Percentiles rank a stretch among this genome's conserved stretches.
Evolutionary conservation across 495 filamentous ascomycete species (phyloP).

Genomic region (Eremomyces bilateralis): DNA sequence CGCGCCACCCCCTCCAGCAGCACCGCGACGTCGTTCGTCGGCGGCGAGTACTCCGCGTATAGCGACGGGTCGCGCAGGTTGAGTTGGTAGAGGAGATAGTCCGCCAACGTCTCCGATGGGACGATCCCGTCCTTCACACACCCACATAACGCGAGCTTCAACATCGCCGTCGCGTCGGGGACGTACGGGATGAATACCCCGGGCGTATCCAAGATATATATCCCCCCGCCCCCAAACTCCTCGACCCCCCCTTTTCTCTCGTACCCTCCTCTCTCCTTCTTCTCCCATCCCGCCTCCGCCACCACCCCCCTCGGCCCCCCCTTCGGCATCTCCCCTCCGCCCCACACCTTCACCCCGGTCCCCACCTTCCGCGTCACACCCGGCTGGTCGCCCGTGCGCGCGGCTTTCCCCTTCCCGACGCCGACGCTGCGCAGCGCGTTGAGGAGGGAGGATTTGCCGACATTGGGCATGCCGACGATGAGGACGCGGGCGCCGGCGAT

Average conservation of each 20-base stretch:
- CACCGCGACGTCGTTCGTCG: constrained; percentile 61
- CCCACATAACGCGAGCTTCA: constrained; percentile 76
- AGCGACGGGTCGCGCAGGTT: constrained; percentile 36
- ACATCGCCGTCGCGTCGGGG: constrained; percentile 61
- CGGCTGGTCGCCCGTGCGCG: constrained; percentile 64
- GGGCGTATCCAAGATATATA: constrained; percentile 53
- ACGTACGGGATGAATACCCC: constrained; percentile 92
- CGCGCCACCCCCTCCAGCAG: constrained; percentile 46
- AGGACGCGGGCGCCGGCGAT: constrained; percentile 55
- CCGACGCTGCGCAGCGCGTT: constrained; percentile 60
- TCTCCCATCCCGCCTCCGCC: constrained; percentile 68
- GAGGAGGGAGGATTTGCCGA: constrained; percentile 76
- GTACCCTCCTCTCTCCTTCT: constrained; percentile 62
- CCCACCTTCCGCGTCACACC: constrained; percentile 75
- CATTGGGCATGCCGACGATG: constrained; percentile 94
- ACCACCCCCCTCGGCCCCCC: constrained; percentile 67
- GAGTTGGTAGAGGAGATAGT: constrained; percentile 71
- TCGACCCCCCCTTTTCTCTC: constrained; percentile 36
- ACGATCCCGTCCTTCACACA: constrained; percentile 80
- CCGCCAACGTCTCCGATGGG: constrained; percentile 49
- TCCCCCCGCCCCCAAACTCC: constrained; percentile 19
- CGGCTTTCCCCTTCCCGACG: constrained; percentile 50
- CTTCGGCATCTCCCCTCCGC: constrained; percentile 26
- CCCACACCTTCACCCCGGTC: constrained; percentile 62
- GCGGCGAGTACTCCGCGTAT: constrained; percentile 42